Base-by-base conservation (phyloP, 352 stramenopile genomes). In the Lagenidium sp. region DNA sequence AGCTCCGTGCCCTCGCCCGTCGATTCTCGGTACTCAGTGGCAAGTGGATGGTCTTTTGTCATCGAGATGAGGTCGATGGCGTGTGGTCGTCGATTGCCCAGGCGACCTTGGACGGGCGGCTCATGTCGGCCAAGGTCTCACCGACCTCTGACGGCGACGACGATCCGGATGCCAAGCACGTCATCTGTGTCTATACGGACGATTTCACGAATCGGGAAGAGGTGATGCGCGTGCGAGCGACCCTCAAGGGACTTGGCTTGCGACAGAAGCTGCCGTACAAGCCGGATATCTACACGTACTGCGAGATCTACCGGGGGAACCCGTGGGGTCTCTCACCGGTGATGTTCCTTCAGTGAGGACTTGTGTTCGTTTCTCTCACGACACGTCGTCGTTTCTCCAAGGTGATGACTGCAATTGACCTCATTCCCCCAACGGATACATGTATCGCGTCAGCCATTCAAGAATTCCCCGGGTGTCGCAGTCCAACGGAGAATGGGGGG, bases 21-120 rank as follows among this genome's bases (percentile, higher is more conserved):
- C 30, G 35, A 13, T 34, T 46, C 36, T 10, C 12, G n/a, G 45
- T 53, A 2, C 4, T 53, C 11, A 46, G 36, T 18, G 45, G 45
- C 19, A 53, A 53, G 29, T 53, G 45, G 45, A 53, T 53, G 36
- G 29, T 53, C 5, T 53, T 46, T 18, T 41, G 36, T 23, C 5
- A 15, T 21, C 19, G 15, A 2, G 28, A 26, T 8, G 7, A 38
- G 7, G 26, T 53, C 16, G 37, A 53, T 21, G 8, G 7, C 2
- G 36, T 46, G 6, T 53, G 45, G 45, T 16, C 24, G 7, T 7
- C 18, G 2, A 34, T 53, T 26, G 36, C 23, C 2, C 18, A 6
- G 13, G 37, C 36, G 4, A 18, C 32, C 6, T n/a, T 20, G 1
- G 16, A 16, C 4, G 36, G 36, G 4, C 20, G 15, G 4, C 37